phyloP scores from a whole-genome alignment of 2,329 filamentous ascomycete species.

The Huntiella decipiens region DNA sequence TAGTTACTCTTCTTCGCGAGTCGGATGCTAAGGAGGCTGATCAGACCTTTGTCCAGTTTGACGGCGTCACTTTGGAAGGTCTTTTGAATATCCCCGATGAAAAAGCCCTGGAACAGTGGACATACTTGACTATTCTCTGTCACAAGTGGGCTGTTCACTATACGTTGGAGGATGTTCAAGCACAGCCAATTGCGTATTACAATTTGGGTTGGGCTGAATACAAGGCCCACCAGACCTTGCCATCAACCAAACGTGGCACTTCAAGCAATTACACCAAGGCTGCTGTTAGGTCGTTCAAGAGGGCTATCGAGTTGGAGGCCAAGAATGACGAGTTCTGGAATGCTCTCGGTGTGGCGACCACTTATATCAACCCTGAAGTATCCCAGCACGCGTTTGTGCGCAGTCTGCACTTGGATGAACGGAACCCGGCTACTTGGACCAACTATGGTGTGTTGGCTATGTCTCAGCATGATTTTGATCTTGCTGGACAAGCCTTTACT shows the following conservation, averaged over 20 bases:
- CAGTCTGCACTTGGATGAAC: conserved; percentile 80
- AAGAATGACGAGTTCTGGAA: conserved; percentile 97
- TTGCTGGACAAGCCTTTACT: conserved; percentile 83
- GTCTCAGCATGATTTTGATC: conserved; percentile 59
- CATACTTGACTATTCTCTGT: conserved; percentile 60
- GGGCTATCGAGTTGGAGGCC: conserved; percentile 84
- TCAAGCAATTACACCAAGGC: conserved; percentile 55
- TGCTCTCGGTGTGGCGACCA: conserved; percentile 77
- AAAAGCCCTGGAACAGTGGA: conserved; percentile 34
- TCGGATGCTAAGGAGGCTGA: conserved; percentile 30
- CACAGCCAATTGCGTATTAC: conserved; percentile 90
- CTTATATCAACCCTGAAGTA: conserved; percentile 65
- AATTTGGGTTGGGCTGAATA: conserved; percentile 92
- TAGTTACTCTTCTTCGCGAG: conserved; percentile 38
- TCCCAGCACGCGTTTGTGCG: conserved; percentile 86
- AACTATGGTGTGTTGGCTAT: conserved; percentile 79
- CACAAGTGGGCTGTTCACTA: conserved; percentile 71
- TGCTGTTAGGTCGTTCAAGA: conserved; percentile 79
- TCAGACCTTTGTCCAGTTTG: conserved; percentile 40
- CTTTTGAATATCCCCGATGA: conserved; percentile 16
- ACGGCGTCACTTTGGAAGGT: conserved; percentile 36
- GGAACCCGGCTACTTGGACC: conserved; percentile 70
- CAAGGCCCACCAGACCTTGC: conserved; percentile 52
- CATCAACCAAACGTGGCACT: conserved; percentile 31
- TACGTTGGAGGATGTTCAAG: conserved; percentile 56